Evolutionary conservation across 1,284 basidiomycete species (phyloP), one percentile per base, ranked within the genome.

Genomic region (Apiotrichum gracile): DNA sequence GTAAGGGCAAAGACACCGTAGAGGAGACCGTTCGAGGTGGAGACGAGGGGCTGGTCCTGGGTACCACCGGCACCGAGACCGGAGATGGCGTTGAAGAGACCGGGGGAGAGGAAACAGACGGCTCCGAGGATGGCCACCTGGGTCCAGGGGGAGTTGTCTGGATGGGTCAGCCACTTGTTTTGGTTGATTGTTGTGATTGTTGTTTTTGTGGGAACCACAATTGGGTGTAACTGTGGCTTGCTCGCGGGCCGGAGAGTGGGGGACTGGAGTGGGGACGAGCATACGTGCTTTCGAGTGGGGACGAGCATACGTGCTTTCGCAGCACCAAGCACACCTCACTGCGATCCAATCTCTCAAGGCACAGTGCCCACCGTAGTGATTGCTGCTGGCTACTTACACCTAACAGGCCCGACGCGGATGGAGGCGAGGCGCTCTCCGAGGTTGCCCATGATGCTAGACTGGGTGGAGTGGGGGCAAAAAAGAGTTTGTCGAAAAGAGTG

Each of bases 11-110:
- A 80, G 40, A 61, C 29, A 16, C 71, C 78, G 61, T 80, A 80
- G 33, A 80, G 72, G n/a, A 79, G 75, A 55, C 70, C 72, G 61
- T 79, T 77, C 19, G 76, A 68, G 21, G 65, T 78, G 61, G 78
- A 76, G 21, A 51, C 40, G 21, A 55, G 73, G 6, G 70, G 57
- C 47, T 77, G 64, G 55, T 80, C 76, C 58, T 78, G 72, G 1
- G 72, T 70, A 44, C 79, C 79, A 59, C 66, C 79, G 12, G 78
- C 79, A 52, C 78, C 78, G 39, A 80, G 66, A 64, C 77, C 78
- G 47, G 70, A 69, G 39, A 80, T 68, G 19, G 80, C 80, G 52
- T 76, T 78, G 75, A 79, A 82, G 75, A 81, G 78, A 52, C 81
- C 81, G 26, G 77, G 74, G 14, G 77, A 64, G 39, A 64, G 73